Percentiles rank a stretch among this genome's conserved stretches.
Conservation (phyloP, 2,329 filamentous ascomycete species). For the Metarhizium guizhouense region DNA sequence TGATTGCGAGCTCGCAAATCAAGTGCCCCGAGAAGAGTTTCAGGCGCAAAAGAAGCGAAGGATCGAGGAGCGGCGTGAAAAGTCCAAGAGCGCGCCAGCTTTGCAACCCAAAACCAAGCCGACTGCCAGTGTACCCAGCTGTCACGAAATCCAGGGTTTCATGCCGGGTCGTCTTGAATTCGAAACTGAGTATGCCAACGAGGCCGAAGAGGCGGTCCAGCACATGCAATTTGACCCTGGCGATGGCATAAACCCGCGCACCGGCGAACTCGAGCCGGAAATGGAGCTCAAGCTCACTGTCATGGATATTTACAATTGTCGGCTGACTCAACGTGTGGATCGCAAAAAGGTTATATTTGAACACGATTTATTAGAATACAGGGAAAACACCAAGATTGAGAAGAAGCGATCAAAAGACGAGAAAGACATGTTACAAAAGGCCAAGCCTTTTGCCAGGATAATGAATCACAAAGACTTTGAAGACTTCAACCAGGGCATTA, state of each 20-base stretch:
- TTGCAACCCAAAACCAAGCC: constrained; percentile 90
- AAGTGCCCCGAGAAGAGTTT: constrained; percentile 84
- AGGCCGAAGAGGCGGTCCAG: constrained; percentile 95
- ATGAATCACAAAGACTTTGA: constrained; percentile 94
- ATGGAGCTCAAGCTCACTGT: constrained; percentile 97
- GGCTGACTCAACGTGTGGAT: constrained; percentile 82
- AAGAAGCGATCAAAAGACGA: constrained; percentile 97
- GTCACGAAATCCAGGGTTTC: constrained; percentile 96
- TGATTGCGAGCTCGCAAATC: constrained; percentile 68
- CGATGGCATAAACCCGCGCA: constrained; percentile 78
- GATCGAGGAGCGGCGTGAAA: constrained; percentile 86
- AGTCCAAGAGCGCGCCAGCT: constrained; percentile 72
- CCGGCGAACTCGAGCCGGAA: constrained; percentile 83
- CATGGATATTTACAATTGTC: constrained; percentile 95
- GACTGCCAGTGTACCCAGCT: constrained; percentile 87
- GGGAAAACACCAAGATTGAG: constrained; percentile 79
- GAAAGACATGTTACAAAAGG: constrained; percentile 79
- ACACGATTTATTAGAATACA: constrained; percentile 85
- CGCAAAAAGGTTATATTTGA: constrained; percentile 96
- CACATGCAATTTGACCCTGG: constrained; percentile 98
- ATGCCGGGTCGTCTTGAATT: constrained; percentile 98
- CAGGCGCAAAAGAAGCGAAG: constrained; percentile 85
- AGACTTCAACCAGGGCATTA: constrained; percentile 70
- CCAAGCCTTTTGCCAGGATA: constrained; percentile 92
- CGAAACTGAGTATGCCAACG: constrained; percentile 94